phyloP scores from a whole-genome alignment of 2,329 filamentous ascomycete species.

The Fulvia fulva region DNA sequence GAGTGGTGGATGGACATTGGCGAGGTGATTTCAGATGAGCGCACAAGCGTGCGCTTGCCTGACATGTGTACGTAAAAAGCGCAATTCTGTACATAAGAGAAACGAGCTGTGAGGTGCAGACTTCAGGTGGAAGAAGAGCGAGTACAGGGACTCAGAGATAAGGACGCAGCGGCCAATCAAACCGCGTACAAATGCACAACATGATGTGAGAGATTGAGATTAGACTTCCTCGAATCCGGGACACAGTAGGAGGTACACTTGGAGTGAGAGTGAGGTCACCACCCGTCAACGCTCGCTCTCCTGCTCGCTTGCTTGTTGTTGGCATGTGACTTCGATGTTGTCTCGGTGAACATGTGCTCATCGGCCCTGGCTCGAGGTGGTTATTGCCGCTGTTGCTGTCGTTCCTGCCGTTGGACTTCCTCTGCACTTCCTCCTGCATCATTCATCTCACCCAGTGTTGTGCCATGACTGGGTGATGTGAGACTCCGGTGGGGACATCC shows the following conservation, averaged over 20 bases:
- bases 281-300: too few relatives aligned
- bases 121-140: slow-evolving; percentile 4
- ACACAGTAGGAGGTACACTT: too few relatives aligned
- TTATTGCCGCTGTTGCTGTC: too few relatives aligned
- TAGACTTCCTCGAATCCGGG: not conserved
- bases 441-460: too few relatives aligned
- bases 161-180: slow-evolving; percentile 7
- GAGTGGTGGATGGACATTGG: slow-evolving; percentile 1
- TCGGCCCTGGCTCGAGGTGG: not conserved
- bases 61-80: slow-evolving; percentile 16
- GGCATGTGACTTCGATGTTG: not conserved
- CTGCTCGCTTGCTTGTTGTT: too few relatives aligned
- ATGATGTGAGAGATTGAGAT: slow-evolving; percentile 2
- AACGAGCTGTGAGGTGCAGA: slow-evolving; percentile 9
- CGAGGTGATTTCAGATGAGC: slow-evolving; percentile 4
- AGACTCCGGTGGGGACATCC: not conserved
- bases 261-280: not conserved
- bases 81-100: slow-evolving; percentile 20
- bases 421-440: too few relatives aligned
- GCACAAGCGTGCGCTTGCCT: slow-evolving; percentile 8
- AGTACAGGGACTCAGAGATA: slow-evolving; percentile 1
- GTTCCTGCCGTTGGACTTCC: too few relatives aligned
- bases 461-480: not conserved
- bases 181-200: not conserved
- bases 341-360: not conserved